phyloP scores from a whole-genome alignment of 2,329 filamentous ascomycete species.

The Colletotrichum euphorbiae region DNA sequence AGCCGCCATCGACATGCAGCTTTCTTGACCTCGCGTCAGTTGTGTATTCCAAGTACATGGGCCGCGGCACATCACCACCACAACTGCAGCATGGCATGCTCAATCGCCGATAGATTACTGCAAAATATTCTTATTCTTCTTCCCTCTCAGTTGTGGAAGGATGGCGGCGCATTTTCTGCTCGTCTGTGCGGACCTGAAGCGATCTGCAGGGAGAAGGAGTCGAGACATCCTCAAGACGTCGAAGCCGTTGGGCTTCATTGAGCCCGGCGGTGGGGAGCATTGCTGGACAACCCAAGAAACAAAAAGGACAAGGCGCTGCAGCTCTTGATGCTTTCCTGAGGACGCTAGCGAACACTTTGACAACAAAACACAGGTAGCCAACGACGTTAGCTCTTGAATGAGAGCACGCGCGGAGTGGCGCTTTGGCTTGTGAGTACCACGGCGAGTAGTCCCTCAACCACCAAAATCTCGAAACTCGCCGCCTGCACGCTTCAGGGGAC shows the following conservation, averaged over 20 bases:
- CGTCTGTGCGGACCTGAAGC: no score
- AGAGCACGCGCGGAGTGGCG: slow-evolving; percentile 19
- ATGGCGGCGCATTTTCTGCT: no score
- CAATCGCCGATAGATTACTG: no score
- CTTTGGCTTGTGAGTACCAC: slow-evolving; percentile 24
- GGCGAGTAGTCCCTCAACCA: not conserved
- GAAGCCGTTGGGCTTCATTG: not conserved
- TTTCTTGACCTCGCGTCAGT: no score
- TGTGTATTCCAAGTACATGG: no score
- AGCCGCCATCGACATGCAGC: not conserved
- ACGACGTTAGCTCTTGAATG: slow-evolving; percentile 8
- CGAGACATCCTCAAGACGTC: no score
- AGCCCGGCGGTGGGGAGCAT: not conserved
- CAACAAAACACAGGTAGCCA: not conserved
- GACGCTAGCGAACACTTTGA: slow-evolving; percentile 32
- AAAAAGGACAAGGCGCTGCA: not conserved
- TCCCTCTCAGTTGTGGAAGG: no score
- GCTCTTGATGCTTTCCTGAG: slow-evolving; percentile 16
- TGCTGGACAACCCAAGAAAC: not conserved
- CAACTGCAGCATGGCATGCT: not conserved
- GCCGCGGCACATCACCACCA: not conserved
- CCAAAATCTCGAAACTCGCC: slow-evolving; percentile 7
- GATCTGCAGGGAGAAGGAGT: no score
- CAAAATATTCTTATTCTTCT: no score
- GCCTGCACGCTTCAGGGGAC: slow-evolving; percentile 30